A percentile compares a stretch with the other conserved stretches of the same genome.
phyloP scores from a whole-genome alignment of 768 basidiomycete genomes.

The Coprinellus aureogranulatus region DNA sequence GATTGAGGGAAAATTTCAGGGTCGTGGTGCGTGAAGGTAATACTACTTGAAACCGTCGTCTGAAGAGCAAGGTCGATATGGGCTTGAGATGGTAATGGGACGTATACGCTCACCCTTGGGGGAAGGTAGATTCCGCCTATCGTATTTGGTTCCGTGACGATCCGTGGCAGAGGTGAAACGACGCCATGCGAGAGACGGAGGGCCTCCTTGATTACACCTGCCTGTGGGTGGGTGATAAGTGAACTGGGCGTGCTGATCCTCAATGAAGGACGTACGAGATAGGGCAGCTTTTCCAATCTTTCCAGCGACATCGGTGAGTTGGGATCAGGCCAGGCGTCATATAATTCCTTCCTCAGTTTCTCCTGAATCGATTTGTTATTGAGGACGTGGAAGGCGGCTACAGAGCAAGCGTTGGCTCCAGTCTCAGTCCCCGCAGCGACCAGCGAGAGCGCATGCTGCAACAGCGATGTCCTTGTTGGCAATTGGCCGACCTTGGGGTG shows the following conservation, averaged over 20 bases:
- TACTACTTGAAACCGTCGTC: conserved; percentile 41
- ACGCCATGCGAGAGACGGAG: conserved; percentile 42
- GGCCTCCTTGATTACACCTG: conserved; percentile 47
- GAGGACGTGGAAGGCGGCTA: conserved; percentile 35
- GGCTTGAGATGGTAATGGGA: background rate
- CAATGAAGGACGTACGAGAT: background rate
- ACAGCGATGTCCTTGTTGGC: conserved; percentile 1
- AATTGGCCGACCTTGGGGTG: conserved; percentile 9
- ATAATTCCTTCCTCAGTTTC: background rate
- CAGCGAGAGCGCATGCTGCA: background rate
- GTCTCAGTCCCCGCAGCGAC: conserved; percentile 42
- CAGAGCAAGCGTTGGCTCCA: conserved; percentile 36
- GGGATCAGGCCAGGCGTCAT: background rate
- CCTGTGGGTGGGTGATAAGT: conserved; percentile 26
- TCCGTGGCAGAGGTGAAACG: conserved; percentile 35
- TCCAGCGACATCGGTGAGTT: background rate
- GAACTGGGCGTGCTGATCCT: background rate
- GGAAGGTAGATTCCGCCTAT: background rate
- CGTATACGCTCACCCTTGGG: background rate
- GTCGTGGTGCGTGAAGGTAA: conserved; percentile 37
- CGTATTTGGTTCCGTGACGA: conserved; percentile 23
- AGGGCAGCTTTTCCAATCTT: background rate
- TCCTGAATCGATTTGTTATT: conserved; percentile 11
- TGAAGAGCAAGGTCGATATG: conserved; percentile 12
- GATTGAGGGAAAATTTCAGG: conserved; percentile 40